Evolutionary conservation across 2,329 filamentous ascomycete genomes (phyloP).

Genomic region (Penicillium sp.): DNA sequence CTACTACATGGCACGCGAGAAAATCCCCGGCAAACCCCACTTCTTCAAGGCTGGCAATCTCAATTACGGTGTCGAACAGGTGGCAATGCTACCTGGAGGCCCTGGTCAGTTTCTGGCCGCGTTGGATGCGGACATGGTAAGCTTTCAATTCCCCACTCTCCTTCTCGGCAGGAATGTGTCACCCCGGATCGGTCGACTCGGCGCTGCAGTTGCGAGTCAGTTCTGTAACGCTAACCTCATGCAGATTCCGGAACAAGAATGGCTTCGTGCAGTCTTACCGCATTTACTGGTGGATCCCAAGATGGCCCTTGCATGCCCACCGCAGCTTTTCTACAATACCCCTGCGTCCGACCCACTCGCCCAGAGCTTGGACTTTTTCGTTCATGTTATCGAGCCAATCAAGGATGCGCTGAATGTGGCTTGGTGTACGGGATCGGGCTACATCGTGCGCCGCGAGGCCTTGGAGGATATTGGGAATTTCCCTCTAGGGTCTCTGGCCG

Average conservation of each 20-base stretch:
- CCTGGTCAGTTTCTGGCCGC: constrained; percentile 56
- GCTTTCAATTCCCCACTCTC: constrained; percentile 2
- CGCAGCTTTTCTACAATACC: constrained; percentile 59
- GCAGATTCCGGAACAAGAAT: constrained; percentile 55
- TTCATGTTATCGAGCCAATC: constrained; percentile 47
- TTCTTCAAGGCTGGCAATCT: constrained; percentile 62
- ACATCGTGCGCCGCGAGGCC: constrained; percentile 54
- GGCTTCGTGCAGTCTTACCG: constrained; percentile 55
- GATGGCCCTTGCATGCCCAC: constrained; percentile 55
- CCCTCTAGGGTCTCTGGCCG: constrained; percentile 54
- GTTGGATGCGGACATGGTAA: constrained; percentile 59
- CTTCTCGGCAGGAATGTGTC: background rate
- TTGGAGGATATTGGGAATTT: constrained; percentile 58
- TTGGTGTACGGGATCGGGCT: constrained; percentile 62
- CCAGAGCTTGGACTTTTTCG: constrained; percentile 55
- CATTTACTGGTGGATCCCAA: constrained; percentile 53
- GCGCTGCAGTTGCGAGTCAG: background rate
- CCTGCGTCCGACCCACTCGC: constrained; percentile 54
- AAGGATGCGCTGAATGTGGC: constrained; percentile 48
- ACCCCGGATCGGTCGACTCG: background rate
- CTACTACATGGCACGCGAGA: constrained; percentile 41
- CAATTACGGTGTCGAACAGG: constrained; percentile 53
- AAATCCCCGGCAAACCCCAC: constrained; percentile 37
- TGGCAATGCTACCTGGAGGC: constrained; percentile 49
- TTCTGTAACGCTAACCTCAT: constrained; percentile 4